A percentile compares a stretch with the other conserved stretches of the same genome.
These are phyloP conservation scores for Pleoardoris graminearum DNA, from an alignment of 2,329 filamentous ascomycete species.

Conservation along the genomic window DNA sequence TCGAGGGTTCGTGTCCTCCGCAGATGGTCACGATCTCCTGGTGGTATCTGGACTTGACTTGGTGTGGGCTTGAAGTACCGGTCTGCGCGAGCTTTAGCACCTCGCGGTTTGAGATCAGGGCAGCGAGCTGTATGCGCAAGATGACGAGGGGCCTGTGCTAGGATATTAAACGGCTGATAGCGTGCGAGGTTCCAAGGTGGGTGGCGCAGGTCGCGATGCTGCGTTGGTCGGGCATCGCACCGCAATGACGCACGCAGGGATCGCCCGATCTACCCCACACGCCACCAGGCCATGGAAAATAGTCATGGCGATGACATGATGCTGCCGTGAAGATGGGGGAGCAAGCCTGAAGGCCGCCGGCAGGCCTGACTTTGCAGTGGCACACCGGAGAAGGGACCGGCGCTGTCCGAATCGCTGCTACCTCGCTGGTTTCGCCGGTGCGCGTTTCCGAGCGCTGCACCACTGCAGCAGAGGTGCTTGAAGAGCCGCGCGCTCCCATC, in stretches of 20 bases:
- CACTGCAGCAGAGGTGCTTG: too few species aligned
- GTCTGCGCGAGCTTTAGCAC: not conserved
- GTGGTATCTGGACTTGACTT: not conserved
- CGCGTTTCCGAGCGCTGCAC: not conserved
- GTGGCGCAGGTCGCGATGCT: not conserved
- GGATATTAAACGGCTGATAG: too few species aligned
- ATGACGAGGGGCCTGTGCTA: too few species aligned
- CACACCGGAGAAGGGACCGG: not conserved
- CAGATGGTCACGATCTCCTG: conserved; percentile 8
- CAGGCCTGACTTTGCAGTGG: too few species aligned
- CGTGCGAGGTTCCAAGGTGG: too few species aligned
- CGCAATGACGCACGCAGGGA: conserved; percentile 1
- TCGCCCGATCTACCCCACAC: conserved; percentile 2
- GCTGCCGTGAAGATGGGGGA: not conserved
- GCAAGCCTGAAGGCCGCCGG: not conserved
- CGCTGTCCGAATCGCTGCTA: not conserved
- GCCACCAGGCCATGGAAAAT: not conserved
- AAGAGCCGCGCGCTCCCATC: not conserved
- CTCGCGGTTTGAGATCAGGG: not conserved
- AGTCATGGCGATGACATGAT: not conserved
- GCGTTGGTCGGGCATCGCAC: not conserved
- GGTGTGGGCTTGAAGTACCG: not conserved
- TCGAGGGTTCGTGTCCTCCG: not conserved
- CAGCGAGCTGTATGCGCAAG: too few species aligned
- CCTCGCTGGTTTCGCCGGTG: not conserved